phyloP scores from a whole-genome alignment of 495 filamentous ascomycete genomes.

The Penicillium goetzii region DNA sequence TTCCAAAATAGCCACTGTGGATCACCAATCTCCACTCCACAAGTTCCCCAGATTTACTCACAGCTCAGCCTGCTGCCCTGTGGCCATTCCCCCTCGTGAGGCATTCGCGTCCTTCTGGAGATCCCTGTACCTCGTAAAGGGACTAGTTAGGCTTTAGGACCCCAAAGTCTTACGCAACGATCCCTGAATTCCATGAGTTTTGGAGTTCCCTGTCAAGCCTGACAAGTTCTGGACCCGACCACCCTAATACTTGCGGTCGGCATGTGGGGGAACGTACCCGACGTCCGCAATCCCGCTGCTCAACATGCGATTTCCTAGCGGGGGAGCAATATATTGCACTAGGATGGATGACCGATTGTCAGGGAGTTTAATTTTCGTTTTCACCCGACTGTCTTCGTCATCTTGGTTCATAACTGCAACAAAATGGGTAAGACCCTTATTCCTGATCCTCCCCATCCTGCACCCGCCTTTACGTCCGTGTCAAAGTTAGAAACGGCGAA shows the following conservation, averaged over 20 bases:
- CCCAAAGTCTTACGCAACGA: background rate
- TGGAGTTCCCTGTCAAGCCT: background rate
- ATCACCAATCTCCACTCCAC: constrained; percentile 2
- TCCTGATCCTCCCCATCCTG: background rate
- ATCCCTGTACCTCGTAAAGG: background rate
- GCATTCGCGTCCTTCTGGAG: background rate
- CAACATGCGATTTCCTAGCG: background rate
- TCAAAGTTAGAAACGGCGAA: background rate
- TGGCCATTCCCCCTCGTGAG: background rate
- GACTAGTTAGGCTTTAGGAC: background rate
- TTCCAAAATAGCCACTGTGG: constrained; percentile 11
- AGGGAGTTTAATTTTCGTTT: background rate
- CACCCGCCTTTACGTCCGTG: background rate
- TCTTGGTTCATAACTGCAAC: background rate
- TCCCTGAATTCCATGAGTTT: background rate
- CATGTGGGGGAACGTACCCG: constrained; percentile 29
- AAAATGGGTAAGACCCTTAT: constrained; percentile 2
- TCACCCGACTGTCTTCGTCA: background rate
- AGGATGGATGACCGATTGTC: background rate
- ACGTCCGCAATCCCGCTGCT: background rate
- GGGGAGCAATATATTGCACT: constrained; percentile 10
- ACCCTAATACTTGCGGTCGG: constrained; percentile 10
- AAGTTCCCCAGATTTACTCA: constrained; percentile 12
- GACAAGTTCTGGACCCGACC: background rate
- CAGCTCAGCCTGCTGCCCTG: background rate